Conservation (phyloP, 495 filamentous ascomycete species). For the Penicillium antarcticum region DNA sequence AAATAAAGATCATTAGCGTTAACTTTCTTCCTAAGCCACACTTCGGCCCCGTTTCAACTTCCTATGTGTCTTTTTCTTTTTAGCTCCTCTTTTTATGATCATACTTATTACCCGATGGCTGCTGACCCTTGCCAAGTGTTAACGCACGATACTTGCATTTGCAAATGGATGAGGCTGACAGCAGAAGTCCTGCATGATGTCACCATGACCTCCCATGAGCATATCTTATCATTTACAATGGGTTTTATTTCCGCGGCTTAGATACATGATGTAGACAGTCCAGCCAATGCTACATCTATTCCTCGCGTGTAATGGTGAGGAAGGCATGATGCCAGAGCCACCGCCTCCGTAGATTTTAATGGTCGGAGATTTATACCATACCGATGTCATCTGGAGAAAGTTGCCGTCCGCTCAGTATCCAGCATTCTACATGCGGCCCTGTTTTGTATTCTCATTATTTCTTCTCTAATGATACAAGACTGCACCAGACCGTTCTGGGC, state of each 20-base stretch:
- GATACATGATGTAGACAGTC: not conserved
- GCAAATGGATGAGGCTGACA: conserved; percentile 11
- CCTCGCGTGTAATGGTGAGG: conserved; percentile 16
- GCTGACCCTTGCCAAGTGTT: not conserved
- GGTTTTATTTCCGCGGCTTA: not conserved
- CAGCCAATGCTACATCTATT: not conserved
- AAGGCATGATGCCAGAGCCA: conserved; percentile 20
- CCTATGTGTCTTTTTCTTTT: no score
- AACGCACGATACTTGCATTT: not conserved
- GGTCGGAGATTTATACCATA: conserved; percentile 6
- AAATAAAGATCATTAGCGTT: conserved; percentile 21
- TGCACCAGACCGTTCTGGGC: not conserved
- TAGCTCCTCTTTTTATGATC: not conserved
- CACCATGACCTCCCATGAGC: conserved; percentile 12
- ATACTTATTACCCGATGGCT: not conserved
- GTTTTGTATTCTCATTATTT: not conserved
- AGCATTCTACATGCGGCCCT: no score
- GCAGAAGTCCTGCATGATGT: conserved; percentile 12
- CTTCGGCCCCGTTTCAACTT: not conserved
- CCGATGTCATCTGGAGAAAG: conserved; percentile 16
- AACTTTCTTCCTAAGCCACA: conserved; percentile 20
- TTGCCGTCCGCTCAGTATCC: no score
- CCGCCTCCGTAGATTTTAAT: not conserved
- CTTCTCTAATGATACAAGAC: not conserved
- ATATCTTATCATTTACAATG: not conserved